Base-by-base conservation (phyloP, 306 rosid genomes). In the Cucurbita pepo region DNA sequence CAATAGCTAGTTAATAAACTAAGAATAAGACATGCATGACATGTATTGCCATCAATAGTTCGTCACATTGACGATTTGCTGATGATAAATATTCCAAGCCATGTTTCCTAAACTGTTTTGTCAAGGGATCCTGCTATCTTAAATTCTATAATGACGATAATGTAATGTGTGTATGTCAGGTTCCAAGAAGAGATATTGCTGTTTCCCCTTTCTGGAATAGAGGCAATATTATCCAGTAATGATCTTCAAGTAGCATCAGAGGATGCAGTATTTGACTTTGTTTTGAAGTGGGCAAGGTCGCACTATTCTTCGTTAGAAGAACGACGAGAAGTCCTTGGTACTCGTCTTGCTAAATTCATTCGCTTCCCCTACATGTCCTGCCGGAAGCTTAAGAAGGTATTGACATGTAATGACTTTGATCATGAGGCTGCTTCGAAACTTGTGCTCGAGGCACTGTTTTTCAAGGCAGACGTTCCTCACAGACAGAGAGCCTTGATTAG, bases 231-330 rank as follows among this genome's bases (percentile, higher is more conserved):
- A 75, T 82, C 95, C 44, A 94, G 98, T 47, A 96, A 94, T 72
- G 92, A 85, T 76, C 97, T 94, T 79, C 98, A 90, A 81, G 88
- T 94, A 74, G 92, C 97, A 60, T 94, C 98, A 34, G 98, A 94
- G 84, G 98, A 94, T 83, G 92, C 91, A 62, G 90, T 91, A 5
- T 94, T 89, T 78, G 98, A 94, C 78, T 90, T 94, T 76, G 87
- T 91, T 73, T 83, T 94, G 88, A 94, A 84, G 79, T 94, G 98
- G 98, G 87, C 91, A 7, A 82, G 91, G 83, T 56, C 72, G 16
- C 95, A 86, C 73, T 90, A 77, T 79, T 74, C 85, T 69, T 90
- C 79, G 73, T 72, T 84, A 79, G 98, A 90, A 81, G 98, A 94
- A 57, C 87, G 98, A 72, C 80, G 89, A 73, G 92, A 87, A 64